Evolutionary conservation across 805 yeast genomes (phyloP).

Genomic region (Metschnikowia lochheadii): DNA sequence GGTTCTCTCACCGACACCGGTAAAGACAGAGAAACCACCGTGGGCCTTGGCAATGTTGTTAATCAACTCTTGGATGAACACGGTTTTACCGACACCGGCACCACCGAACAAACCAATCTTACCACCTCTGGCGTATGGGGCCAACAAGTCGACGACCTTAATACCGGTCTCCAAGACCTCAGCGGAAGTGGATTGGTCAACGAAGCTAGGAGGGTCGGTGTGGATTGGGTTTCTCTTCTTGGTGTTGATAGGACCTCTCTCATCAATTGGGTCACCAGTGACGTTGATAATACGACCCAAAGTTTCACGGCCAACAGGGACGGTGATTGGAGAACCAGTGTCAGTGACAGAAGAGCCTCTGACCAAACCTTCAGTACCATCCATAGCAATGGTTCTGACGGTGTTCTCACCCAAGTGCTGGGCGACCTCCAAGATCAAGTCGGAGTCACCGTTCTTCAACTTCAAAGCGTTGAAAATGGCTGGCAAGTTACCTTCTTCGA

Average conservation of each 20-base stretch:
- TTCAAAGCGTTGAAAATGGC: constrained; percentile 96
- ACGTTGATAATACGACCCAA: constrained; percentile 98
- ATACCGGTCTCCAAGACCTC: constrained; percentile 99
- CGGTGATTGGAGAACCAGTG: constrained; percentile 98
- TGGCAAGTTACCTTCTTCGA: constrained; percentile 95
- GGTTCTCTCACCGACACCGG: constrained; percentile 99
- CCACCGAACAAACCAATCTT: constrained; percentile 99
- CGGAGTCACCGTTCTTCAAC: constrained; percentile 70
- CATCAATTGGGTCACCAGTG: constrained; percentile 99
- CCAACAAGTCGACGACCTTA: constrained; percentile 97
- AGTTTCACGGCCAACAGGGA: constrained; percentile 99
- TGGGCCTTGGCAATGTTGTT: constrained; percentile 99
- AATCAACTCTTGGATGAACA: constrained; percentile 98
- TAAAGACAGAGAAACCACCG: constrained; percentile 99
- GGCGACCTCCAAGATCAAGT: constrained; percentile 95
- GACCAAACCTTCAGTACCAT: constrained; percentile 99
- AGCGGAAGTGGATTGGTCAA: constrained; percentile 95
- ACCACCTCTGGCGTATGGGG: constrained; percentile 99
- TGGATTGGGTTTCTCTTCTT: constrained; percentile 96
- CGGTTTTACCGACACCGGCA: constrained; percentile 99
- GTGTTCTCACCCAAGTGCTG: constrained; percentile 99
- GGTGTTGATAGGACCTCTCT: constrained; percentile 96
- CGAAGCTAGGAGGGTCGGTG: constrained; percentile 95
- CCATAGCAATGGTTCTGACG: constrained; percentile 99
- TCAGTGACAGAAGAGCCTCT: constrained; percentile 91